Percentiles rank a stretch among this genome's conserved stretches.
Conservation (phyloP, 176 grass and related monocot genomes). For the Rhynchospora pubera region DNA sequence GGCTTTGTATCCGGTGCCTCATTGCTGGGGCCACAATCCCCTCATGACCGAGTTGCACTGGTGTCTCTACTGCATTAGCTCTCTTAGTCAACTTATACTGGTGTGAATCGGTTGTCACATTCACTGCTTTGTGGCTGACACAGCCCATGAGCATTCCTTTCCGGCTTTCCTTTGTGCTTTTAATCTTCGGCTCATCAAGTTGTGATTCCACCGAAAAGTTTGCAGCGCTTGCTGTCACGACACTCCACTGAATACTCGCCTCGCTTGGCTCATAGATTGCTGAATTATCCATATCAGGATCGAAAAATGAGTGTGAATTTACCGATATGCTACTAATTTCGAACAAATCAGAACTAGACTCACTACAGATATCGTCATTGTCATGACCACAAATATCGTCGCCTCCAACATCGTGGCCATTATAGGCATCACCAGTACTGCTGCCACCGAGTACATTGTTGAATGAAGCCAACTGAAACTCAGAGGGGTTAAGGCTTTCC, state of each 20-base stretch:
- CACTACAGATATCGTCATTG: constrained; percentile 36
- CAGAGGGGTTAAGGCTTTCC: constrained; percentile 9
- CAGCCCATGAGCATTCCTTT: constrained; percentile 53
- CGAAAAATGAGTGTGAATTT: constrained; percentile 32
- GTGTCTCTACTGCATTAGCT: not conserved
- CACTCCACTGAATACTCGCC: constrained; percentile 83
- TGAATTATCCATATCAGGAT: constrained; percentile 4
- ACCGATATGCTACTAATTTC: constrained; percentile 83
- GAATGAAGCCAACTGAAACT: constrained; percentile 22
- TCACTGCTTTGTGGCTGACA: constrained; percentile 52
- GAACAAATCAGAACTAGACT: constrained; percentile 94
- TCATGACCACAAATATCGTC: not conserved
- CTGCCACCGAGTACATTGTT: not conserved
- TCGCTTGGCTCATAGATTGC: constrained; percentile 67
- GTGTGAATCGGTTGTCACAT: constrained; percentile 31
- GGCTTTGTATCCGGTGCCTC: constrained; percentile 27
- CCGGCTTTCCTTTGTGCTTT: not conserved
- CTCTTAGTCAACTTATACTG: not conserved
- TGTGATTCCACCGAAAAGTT: constrained; percentile 40
- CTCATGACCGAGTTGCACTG: not conserved
- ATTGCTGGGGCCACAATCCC: not conserved
- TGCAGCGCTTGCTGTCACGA: constrained; percentile 50
- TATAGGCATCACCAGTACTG: not conserved
- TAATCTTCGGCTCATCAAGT: not conserved
- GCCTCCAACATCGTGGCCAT: not conserved